Evolutionary conservation across 768 basidiomycete species (phyloP).

Genomic region (Naganishia vishniacii): DNA sequence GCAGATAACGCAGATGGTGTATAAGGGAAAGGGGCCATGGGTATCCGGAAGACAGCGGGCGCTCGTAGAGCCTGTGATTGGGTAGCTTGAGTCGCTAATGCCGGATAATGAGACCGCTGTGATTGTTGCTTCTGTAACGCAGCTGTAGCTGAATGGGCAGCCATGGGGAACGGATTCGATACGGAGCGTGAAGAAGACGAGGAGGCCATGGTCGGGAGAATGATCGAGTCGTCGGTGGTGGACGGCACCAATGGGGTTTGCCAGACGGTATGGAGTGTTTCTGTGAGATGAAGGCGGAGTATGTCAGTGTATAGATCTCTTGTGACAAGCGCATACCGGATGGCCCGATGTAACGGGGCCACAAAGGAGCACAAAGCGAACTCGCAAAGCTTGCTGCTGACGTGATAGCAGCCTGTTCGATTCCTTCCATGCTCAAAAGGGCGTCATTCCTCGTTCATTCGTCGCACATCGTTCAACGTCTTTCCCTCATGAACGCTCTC

Average conservation of each 20-base stretch:
- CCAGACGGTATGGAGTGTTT: slow-evolving; percentile 44
- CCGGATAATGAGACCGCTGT: slow-evolving; percentile 13
- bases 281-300: slow-evolving; percentile 24
- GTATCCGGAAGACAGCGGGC: slow-evolving; percentile 42
- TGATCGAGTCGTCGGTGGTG: not conserved
- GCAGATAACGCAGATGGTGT: not conserved
- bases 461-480: too few relatives aligned
- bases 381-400: too few relatives aligned
- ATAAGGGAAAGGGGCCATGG: slow-evolving; percentile 35
- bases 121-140: not conserved
- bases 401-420: too few relatives aligned
- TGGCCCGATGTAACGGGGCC: too few relatives aligned
- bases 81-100: not conserved
- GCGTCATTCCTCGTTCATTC: too few relatives aligned
- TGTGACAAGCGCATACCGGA: too few relatives aligned
- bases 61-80: slow-evolving; percentile 43
- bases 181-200: slow-evolving; percentile 17
- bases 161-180: slow-evolving; percentile 15
- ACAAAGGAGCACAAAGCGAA: too few relatives aligned
- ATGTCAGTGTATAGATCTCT: not conserved
- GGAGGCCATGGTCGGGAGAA: not conserved
- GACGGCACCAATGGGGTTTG: slow-evolving; percentile 31
- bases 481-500: too few relatives aligned
- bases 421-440: too few relatives aligned
- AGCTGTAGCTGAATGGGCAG: slow-evolving; percentile 14